Conservation (phyloP, 108 stramenopile genomes). For the Parmales sp. region DNA sequence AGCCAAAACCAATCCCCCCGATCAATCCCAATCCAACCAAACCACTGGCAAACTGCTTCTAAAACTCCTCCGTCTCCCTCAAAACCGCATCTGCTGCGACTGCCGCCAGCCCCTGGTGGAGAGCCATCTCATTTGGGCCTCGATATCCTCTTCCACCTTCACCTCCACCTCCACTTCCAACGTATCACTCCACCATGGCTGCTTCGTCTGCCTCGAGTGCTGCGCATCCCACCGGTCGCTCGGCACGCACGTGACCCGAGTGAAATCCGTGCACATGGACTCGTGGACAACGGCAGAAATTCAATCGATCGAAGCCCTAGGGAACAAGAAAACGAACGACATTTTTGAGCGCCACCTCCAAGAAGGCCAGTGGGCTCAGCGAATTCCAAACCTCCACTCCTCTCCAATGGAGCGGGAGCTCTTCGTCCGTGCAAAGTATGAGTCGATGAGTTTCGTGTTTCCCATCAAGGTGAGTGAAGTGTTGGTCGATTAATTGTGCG, state of each 20-base stretch:
- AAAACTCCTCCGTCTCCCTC: neutral
- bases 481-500: slow-evolving; percentile 6
- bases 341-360: slow-evolving; percentile 41
- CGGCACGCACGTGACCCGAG: slow-evolving; percentile 24
- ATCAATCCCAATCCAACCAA: neutral
- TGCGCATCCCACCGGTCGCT: slow-evolving; percentile 36
- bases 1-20: no score
- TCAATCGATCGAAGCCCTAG: slow-evolving; percentile 20
- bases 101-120: neutral
- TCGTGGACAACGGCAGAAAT: slow-evolving; percentile 28
- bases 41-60: neutral
- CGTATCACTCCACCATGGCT: slow-evolving; percentile 22
- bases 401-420: slow-evolving; percentile 26
- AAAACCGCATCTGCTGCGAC: slow-evolving; percentile 9
- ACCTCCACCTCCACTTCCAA: neutral
- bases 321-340: slow-evolving; percentile 31
- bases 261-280: slow-evolving; percentile 26
- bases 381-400: neutral
- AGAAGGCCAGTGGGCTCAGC: slow-evolving; percentile 14
- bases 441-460: slow-evolving; percentile 42
- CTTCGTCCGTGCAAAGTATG: slow-evolving; percentile 52
- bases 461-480: slow-evolving; percentile 32
- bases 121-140: neutral
- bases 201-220: slow-evolving; percentile 47
- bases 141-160: neutral